These are phyloP conservation scores for Coniochaeta hoffmannii DNA, from an alignment of 2,329 filamentous ascomycete genomes.

Conservation along the genomic window DNA sequence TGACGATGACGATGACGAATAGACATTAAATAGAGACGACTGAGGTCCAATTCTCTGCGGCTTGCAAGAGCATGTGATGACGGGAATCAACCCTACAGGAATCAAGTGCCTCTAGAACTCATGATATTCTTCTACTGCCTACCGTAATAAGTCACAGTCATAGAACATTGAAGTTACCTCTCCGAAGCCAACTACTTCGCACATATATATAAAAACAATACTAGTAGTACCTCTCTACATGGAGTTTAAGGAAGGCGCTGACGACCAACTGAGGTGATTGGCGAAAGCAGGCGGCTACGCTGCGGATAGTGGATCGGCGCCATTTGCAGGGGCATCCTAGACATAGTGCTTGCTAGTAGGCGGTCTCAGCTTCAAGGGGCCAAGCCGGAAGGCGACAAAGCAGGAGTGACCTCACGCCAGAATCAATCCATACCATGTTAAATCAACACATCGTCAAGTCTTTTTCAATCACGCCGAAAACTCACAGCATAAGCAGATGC, in stretches of 20 bases:
- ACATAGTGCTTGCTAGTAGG: background rate
- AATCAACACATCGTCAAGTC: background rate
- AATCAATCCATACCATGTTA: background rate
- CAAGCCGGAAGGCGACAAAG: background rate
- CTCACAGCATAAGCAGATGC: background rate
- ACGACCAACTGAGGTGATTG: constrained; percentile 1
- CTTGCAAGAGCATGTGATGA: background rate
- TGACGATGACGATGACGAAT: constrained; percentile 51
- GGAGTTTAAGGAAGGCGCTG: background rate
- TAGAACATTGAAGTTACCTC: too few species aligned
- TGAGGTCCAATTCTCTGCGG: background rate
- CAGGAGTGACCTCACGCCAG: background rate
- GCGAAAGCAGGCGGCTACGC: background rate
- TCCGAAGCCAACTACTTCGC: too few species aligned
- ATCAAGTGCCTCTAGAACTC: too few species aligned
- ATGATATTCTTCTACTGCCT: too few species aligned
- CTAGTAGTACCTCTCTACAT: too few species aligned
- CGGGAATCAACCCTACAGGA: too few species aligned
- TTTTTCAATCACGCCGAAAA: background rate
- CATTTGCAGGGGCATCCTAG: too few species aligned
- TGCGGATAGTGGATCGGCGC: background rate
- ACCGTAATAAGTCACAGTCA: too few species aligned
- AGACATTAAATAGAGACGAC: background rate
- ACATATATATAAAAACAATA: too few species aligned
- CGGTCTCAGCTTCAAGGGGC: background rate